Evolutionary conservation across 1,284 basidiomycete species (phyloP), one percentile per base, ranked within the genome.

Genomic region (Boletus sp.): DNA sequence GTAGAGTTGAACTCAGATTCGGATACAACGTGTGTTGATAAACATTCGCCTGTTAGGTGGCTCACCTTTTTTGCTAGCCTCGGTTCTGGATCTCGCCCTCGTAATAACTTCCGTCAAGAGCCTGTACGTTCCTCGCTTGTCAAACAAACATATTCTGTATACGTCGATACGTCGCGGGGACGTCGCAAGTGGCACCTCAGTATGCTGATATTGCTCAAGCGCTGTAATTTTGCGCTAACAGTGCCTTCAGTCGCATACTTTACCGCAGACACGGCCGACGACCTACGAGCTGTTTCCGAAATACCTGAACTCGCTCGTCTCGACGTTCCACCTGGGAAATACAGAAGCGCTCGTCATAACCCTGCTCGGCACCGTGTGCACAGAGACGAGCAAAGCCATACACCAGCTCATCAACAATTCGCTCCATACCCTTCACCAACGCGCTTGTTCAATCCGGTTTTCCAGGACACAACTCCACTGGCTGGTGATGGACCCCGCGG

Each of bases 71-170:
- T 60, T 57, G 29, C 53, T 54, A 56, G 69, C 61, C 56, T 62
- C 32, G 62, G 57, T 22, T 65, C 64, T 49, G 67, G 70, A 66
- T 55, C 65, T 60, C 48, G 62, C 53, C 52, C 69, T 60, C 48
- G 66, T 64, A 44, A 69, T 69, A 53, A 57, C 19, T 45, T 58
- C 33, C 59, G 62, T 49, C 66, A 65, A 46, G 66, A 68, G n/a
- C 58, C 58, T 29, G 59, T 67, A 41, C 72, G 80, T 47, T 74
- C 77, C 35, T 72, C 74, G 35, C 73, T 89, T 26, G 76, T 86
- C 48, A 89, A 89, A 60, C 86, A 89, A 65, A 89, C 87, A 0
- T 89, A 87, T 59, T 88, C 86, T 7, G 84, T 86, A 26, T 83
- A 75, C 54, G 82, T 87, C 34, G 74, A 84, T 26, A 81, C 79